These are phyloP conservation scores for Rhodomyrtus psidioides DNA, from an alignment of 441 rosid genomes.

Conservation along the genomic window DNA sequence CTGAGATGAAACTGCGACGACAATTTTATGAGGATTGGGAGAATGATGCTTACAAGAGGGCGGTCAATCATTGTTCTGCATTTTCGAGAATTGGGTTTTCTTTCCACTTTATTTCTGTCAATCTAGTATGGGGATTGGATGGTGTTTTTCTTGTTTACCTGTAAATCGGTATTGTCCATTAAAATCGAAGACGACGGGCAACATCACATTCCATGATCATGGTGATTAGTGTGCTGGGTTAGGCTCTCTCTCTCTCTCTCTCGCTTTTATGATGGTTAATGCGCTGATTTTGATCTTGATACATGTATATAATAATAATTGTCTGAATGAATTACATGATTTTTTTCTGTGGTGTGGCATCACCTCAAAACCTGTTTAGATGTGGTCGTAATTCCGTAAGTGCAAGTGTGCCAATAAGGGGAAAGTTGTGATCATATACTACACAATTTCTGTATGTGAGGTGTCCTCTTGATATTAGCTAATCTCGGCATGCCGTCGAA, in stretches of 20 bases:
- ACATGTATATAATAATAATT: background rate
- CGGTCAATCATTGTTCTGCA: background rate
- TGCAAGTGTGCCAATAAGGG: background rate
- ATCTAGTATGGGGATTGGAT: background rate
- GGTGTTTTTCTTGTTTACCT: background rate
- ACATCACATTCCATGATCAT: background rate
- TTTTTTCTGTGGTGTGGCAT: background rate
- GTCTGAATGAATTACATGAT: background rate
- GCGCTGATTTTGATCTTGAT: background rate
- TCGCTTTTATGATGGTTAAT: background rate
- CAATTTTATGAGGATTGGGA: background rate
- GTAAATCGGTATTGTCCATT: background rate
- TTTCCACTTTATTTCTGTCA: background rate
- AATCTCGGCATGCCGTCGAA: background rate
- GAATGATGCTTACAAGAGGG: background rate
- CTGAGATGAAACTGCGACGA: background rate
- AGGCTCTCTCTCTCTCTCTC: background rate
- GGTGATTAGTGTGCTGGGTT: background rate
- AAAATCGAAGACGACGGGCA: background rate
- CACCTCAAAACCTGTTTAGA: background rate
- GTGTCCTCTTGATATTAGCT: background rate
- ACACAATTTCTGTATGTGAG: background rate
- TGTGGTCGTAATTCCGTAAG: background rate
- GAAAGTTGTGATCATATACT: background rate
- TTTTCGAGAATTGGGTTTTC: background rate